Conservation (phyloP, 2,329 filamentous ascomycete species). For the Stagonosporopsis tanaceti region DNA sequence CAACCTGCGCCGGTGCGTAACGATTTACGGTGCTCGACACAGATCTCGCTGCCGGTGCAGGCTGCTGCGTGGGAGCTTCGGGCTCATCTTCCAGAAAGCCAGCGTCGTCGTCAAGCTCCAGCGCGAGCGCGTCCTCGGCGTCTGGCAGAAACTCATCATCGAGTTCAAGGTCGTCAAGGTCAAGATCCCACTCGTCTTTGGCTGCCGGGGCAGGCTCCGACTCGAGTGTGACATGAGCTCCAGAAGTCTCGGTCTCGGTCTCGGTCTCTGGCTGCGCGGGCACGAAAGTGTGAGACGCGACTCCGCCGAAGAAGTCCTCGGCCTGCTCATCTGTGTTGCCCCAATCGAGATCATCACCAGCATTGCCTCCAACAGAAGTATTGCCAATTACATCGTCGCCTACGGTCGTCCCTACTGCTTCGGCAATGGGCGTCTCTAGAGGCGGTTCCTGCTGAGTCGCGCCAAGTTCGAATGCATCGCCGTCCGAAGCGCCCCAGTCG, state of each 20-base stretch:
- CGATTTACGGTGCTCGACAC: constrained; percentile 32
- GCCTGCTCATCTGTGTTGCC: constrained; percentile 44
- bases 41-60: constrained; percentile 26
- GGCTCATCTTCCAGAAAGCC: constrained; percentile 79
- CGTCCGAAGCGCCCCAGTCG: constrained; percentile 43
- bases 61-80: constrained; percentile 47
- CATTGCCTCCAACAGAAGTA: constrained; percentile 40
- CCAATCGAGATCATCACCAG: constrained; percentile 46
- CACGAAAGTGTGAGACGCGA: constrained; percentile 26
- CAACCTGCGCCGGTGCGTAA: constrained; percentile 47
- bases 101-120: constrained; percentile 84
- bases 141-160: constrained; percentile 76
- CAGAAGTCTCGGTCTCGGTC: constrained; percentile 24
- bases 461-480: constrained; percentile 44
- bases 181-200: constrained; percentile 82
- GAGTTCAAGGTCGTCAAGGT: constrained; percentile 80
- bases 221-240: constrained; percentile 30
- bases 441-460: constrained; percentile 34
- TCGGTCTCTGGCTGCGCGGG: constrained; percentile 28
- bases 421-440: constrained; percentile 32
- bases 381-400: constrained; percentile 43
- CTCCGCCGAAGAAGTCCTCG: constrained; percentile 37
- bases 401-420: constrained; percentile 43
- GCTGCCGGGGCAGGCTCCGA: constrained; percentile 48
- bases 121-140: constrained; percentile 55